Conservation (phyloP, 495 filamentous ascomycete genomes). For the Lichenothelia convexa region DNA sequence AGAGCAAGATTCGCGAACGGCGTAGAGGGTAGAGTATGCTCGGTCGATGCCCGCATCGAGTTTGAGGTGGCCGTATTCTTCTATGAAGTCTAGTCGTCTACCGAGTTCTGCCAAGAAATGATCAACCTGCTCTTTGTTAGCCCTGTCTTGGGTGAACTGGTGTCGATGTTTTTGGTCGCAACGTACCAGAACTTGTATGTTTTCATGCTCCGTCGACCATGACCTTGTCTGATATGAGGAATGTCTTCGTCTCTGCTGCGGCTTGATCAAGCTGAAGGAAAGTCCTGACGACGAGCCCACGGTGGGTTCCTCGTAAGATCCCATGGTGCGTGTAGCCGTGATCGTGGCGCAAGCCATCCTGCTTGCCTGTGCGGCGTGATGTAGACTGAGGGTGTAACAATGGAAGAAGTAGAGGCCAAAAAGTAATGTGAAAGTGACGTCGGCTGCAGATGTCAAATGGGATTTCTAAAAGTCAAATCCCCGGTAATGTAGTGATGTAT, state of each 20-base stretch:
- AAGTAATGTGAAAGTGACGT: too few species aligned
- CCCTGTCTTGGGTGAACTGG: not conserved
- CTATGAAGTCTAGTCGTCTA: slow-evolving; percentile 69
- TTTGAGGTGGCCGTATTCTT: slow-evolving; percentile 67
- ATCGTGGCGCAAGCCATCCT: not conserved
- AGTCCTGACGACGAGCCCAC: not conserved
- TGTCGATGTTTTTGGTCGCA: too few species aligned
- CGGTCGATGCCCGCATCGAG: slow-evolving; percentile 65
- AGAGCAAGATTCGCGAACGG: slow-evolving; percentile 73
- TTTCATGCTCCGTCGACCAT: slow-evolving; percentile 15
- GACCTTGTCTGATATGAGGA: slow-evolving; percentile 16
- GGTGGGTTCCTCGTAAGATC: not conserved
- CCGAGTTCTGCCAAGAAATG: slow-evolving; percentile 79
- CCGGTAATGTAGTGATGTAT: too few species aligned
- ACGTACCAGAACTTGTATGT: slow-evolving; percentile 14
- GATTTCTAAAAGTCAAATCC: too few species aligned
- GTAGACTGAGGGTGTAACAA: too few species aligned
- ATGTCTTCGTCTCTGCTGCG: slow-evolving; percentile 10
- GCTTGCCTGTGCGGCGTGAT: not conserved
- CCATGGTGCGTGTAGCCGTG: not conserved
- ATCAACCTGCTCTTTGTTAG: slow-evolving; percentile 42
- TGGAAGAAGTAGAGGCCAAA: too few species aligned
- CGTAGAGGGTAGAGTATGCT: slow-evolving; percentile 69
- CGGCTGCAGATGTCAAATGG: too few species aligned
- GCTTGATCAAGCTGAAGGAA: not conserved